Base-by-base conservation (phyloP, 495 filamentous ascomycete genomes). In the Poronia punctata region DNA sequence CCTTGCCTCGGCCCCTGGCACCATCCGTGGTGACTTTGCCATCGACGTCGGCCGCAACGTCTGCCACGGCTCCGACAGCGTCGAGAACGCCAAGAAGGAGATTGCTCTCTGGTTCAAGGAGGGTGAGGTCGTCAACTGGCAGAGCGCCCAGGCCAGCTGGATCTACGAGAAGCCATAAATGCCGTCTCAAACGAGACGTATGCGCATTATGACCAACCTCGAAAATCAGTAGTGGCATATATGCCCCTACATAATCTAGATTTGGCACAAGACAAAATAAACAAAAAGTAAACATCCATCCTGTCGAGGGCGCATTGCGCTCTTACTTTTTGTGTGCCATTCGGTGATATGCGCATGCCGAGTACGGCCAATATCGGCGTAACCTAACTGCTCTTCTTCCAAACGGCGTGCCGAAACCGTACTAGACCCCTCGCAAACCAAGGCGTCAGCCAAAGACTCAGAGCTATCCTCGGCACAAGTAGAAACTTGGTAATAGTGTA, bases 51-150 rank as follows among this genome's bases (percentile, higher is more conserved):
- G 92, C 71, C 88, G 92, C 64, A 98, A 98, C 77, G 86, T 98
- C 70, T 96, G 92, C 82, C 92, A 98, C 79, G 92, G 92, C 62
- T 95, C 88, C 68, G 92, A 98, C 80, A 79, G 75, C 69, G 89
- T 97, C 68, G 92, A 97, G 79, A 92, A 74, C 72, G 92, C 92
- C 68, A 80, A 97, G 83, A 96, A 96, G 84, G 92, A 98, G 78
- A 98, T 98, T 62, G 83, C 77, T 53, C 82, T 96, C 59, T 98
- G 92, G 92, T 98, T 98, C 85, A 72, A 78, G 64, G 67, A 80
- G 53, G 79, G 76, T 50, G 92, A 98, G 68, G 55, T 94, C 56
- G 66, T 85, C 66, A 70, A 55, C 64, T 98, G 79, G 74, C 86
- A 87, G 75, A 70, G 69, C 55, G 72, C 83, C 61, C 76, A 83